A percentile compares a stretch with the other conserved stretches of the same genome.
Evolutionary conservation across 2,329 filamentous ascomycete genomes (phyloP).

Genomic region (Rhynchosporium secalis): DNA sequence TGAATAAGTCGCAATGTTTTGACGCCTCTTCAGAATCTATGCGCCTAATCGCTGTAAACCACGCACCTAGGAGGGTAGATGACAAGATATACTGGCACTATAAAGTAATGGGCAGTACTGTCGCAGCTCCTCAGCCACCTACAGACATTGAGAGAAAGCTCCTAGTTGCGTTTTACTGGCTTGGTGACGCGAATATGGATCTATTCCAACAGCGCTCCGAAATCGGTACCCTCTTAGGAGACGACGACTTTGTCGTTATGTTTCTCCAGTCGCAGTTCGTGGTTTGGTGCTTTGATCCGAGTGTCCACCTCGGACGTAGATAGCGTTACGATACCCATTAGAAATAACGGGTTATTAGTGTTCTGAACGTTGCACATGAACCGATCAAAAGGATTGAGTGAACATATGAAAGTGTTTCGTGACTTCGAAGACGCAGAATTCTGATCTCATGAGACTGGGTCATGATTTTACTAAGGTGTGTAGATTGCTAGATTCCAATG

Average conservation of each 20-base stretch:
- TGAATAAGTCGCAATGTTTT: not conserved
- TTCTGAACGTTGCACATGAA: too few species aligned
- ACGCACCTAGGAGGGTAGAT: not conserved
- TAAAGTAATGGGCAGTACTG: not conserved
- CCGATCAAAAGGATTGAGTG: too few species aligned
- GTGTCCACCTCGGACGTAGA: not conserved
- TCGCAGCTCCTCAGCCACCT: too few species aligned
- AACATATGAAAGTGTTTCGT: too few species aligned
- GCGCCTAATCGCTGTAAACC: not conserved
- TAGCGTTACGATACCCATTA: too few species aligned
- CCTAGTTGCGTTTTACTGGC: not conserved
- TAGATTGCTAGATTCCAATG: too few species aligned
- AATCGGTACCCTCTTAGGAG: constrained; percentile 13
- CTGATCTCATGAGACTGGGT: too few species aligned
- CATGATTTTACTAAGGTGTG: too few species aligned
- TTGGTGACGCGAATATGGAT: too few species aligned
- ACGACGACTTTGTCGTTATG: constrained; percentile 33
- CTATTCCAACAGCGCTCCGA: not conserved
- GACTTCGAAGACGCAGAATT: too few species aligned
- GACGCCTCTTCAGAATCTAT: not conserved
- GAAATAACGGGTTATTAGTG: too few species aligned
- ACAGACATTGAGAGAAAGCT: too few species aligned
- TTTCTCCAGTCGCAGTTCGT: constrained; percentile 20
- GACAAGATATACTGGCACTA: constrained; percentile 2
- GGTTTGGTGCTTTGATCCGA: constrained; percentile 32